Evolutionary conservation across 768 basidiomycete genomes (phyloP).

Genomic region (Hericium coralloides): DNA sequence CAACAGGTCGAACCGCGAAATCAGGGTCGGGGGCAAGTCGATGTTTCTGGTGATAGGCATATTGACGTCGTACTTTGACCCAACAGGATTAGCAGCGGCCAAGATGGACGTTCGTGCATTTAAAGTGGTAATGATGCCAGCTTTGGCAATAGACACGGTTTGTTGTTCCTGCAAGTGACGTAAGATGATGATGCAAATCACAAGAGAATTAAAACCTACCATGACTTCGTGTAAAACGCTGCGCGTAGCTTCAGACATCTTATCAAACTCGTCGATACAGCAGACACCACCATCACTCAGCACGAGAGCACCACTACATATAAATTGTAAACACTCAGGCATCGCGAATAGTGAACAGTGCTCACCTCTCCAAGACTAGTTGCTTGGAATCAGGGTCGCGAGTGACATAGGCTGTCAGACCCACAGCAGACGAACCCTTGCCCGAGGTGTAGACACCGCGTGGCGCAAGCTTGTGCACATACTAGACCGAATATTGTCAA

Average conservation of each 20-base stretch:
- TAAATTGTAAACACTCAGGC: slow-evolving; percentile 1
- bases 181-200: not conserved
- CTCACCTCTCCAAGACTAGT: slow-evolving; percentile 89
- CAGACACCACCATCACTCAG: slow-evolving; percentile 95
- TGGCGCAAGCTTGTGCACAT: slow-evolving; percentile 98
- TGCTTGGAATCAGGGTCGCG: slow-evolving; percentile 98
- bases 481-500: slow-evolving; percentile 38
- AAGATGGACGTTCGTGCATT: slow-evolving; percentile 98
- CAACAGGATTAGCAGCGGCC: slow-evolving; percentile 95
- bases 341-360: not conserved
- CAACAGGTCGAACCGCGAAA: slow-evolving; percentile 94
- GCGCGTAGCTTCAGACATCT: slow-evolving; percentile 96
- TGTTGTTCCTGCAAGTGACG: slow-evolving; percentile 79
- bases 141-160: slow-evolving; percentile 98
- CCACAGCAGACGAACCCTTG: slow-evolving; percentile 97
- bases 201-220: slow-evolving; percentile 36
- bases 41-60: slow-evolving; percentile 93
- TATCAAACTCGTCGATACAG: slow-evolving; percentile 99
- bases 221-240: slow-evolving; percentile 99
- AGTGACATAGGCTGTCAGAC: slow-evolving; percentile 97
- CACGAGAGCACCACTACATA: slow-evolving; percentile 78
- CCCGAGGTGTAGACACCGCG: slow-evolving; percentile 97
- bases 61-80: slow-evolving; percentile 88
- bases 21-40: slow-evolving; percentile 93
- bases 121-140: slow-evolving; percentile 96